Evolutionary conservation across 495 filamentous ascomycete genomes (phyloP).

Genomic region (Penicillium goetzii): DNA sequence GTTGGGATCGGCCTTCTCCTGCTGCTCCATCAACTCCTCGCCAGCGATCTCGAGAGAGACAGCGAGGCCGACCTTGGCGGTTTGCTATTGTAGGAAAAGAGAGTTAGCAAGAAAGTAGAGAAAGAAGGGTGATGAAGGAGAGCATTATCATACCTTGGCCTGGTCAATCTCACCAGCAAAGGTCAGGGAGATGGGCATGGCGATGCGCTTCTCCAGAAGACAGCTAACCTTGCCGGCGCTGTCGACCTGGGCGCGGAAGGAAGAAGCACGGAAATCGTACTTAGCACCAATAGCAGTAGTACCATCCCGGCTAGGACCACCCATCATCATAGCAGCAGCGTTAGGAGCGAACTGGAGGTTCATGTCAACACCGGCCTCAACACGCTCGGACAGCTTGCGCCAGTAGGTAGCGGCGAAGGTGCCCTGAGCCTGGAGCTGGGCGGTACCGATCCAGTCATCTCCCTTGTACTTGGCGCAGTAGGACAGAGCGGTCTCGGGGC

Average conservation of each 20-base stretch:
- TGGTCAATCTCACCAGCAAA: constrained; percentile 99
- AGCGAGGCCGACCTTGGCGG: constrained; percentile 90
- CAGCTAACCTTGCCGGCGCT: constrained; percentile 91
- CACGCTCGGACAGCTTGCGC: constrained; percentile 89
- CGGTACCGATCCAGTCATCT: constrained; percentile 86
- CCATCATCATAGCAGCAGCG: constrained; percentile 66
- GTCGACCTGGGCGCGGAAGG: constrained; percentile 94
- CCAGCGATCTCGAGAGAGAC: constrained; percentile 89
- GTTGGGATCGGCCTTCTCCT: constrained; percentile 65
- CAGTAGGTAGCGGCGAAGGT: constrained; percentile 92
- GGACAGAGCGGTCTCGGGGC: constrained; percentile 81
- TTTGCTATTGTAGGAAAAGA: constrained; percentile 63
- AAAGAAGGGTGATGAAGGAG: constrained; percentile 2
- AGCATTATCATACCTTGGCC: constrained; percentile 70
- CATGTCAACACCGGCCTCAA: constrained; percentile 94
- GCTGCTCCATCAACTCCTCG: constrained; percentile 90
- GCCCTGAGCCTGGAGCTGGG: constrained; percentile 81
- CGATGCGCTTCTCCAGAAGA: constrained; percentile 92
- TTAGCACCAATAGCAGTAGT: constrained; percentile 91
- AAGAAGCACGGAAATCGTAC: constrained; percentile 95
- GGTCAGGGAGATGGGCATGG: constrained; percentile 84
- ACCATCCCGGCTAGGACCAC: constrained; percentile 76
- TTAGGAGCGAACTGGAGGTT: constrained; percentile 80
- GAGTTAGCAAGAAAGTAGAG: constrained; percentile 18
- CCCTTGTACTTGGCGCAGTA: constrained; percentile 91